These are phyloP conservation scores for Taphrina populina DNA, from an alignment of 1,139 yeast species.

Conservation along the genomic window DNA sequence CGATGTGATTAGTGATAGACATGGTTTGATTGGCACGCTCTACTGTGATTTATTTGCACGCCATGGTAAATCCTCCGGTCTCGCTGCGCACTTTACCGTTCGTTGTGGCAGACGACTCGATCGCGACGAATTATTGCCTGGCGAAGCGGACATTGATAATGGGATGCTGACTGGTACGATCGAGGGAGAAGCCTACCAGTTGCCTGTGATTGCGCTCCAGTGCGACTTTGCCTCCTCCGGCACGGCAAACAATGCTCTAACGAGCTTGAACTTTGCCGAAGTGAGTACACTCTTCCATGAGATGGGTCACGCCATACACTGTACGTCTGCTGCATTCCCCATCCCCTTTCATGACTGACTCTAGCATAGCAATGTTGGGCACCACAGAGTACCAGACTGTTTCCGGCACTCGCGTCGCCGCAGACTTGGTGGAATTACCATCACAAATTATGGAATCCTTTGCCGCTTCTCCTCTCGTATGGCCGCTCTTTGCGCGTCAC, in stretches of 20 bases:
- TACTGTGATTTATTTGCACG: constrained; percentile 69
- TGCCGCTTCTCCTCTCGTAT: constrained; percentile 75
- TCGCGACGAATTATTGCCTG: constrained; percentile 40
- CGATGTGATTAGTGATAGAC: constrained; percentile 62
- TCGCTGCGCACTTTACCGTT: constrained; percentile 96
- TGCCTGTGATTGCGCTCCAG: constrained; percentile 85
- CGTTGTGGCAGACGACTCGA: constrained; percentile 80
- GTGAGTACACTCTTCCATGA: constrained; percentile 95
- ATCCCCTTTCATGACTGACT: too few relatives aligned
- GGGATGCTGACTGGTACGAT: constrained; percentile 32
- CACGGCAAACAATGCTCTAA: constrained; percentile 44
- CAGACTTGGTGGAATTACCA: constrained; percentile 95
- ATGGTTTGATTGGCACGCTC: constrained; percentile 61
- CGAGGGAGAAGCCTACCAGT: constrained; percentile 58
- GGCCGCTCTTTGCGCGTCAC: constrained; percentile 71
- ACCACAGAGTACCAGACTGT: constrained; percentile 85
- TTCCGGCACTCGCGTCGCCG: constrained; percentile 91
- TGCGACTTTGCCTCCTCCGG: constrained; percentile 64
- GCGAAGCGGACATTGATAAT: constrained; percentile 36
- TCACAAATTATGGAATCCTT: constrained; percentile 93
- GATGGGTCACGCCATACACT: constrained; percentile 98
- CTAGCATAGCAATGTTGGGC: constrained; percentile 84
- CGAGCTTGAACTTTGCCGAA: constrained; percentile 69
- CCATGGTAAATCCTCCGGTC: constrained; percentile 55
- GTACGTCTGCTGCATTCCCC: too few relatives aligned